Conservation (phyloP, 108 stramenopile species). For the Nannochloropsis oceanica region DNA sequence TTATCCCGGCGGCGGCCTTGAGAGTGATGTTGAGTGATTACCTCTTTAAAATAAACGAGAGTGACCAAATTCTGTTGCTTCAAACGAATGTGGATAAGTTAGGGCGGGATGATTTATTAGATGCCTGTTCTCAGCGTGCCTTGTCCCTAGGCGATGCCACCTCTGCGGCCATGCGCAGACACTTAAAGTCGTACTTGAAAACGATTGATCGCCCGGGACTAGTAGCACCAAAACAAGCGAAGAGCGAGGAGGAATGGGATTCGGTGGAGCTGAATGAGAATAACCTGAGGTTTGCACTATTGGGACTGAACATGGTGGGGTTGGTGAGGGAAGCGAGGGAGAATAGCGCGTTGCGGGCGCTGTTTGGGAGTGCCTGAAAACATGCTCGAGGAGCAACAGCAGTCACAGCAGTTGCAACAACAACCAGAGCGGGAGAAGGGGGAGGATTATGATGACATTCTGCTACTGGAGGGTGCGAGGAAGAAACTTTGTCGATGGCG, state of each 20-base stretch:
- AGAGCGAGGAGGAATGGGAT: not conserved
- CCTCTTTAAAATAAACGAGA: not conserved
- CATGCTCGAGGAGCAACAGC: not conserved
- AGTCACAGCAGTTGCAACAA: too few relatives aligned
- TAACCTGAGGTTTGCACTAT: not conserved
- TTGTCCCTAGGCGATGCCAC: not conserved
- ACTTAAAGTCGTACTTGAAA: not conserved
- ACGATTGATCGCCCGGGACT: not conserved
- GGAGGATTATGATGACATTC: not conserved
- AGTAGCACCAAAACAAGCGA: not conserved
- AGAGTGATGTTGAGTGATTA: not conserved
- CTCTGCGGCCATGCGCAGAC: not conserved
- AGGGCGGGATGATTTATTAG: not conserved
- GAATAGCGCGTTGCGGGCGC: not conserved
- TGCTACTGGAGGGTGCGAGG: not conserved
- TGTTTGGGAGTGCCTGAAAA: not conserved
- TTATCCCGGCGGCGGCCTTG: not conserved
- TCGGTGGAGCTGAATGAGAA: not conserved
- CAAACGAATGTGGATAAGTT: not conserved
- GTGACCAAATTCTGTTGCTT: not conserved
- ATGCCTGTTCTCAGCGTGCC: not conserved
- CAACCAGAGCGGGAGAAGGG: not conserved
- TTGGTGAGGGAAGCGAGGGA: not conserved
- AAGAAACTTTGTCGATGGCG: not conserved
- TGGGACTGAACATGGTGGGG: not conserved